These are phyloP conservation scores for Monilinia fructigena DNA, from an alignment of 2,329 filamentous ascomycete genomes.

Conservation along the genomic window DNA sequence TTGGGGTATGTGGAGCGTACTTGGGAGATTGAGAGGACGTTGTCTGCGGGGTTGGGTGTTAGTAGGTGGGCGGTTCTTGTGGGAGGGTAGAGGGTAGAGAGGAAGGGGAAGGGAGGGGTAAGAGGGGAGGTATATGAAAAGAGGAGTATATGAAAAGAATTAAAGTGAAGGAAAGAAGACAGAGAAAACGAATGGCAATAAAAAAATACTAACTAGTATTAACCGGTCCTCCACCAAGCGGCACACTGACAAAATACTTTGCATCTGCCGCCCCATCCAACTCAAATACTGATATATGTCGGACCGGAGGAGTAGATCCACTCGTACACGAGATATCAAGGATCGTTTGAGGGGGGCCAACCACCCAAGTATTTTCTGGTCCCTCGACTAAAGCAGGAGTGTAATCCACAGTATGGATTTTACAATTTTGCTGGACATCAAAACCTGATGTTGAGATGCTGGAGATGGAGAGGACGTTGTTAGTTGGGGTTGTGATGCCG, in stretches of 20 bases:
- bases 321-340: slow-evolving; percentile 30
- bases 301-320: background rate
- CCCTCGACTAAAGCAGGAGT: slow-evolving; percentile 31
- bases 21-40: slow-evolving; percentile 34
- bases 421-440: slow-evolving; percentile 24
- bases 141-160: background rate
- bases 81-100: background rate
- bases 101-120: background rate
- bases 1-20: slow-evolving; percentile 26
- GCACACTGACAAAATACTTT: slow-evolving; percentile 31
- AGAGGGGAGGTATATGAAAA: background rate
- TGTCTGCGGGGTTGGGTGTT: slow-evolving; percentile 24
- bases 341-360: slow-evolving; percentile 36
- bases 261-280: slow-evolving; percentile 35
- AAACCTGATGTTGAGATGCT: slow-evolving; percentile 27
- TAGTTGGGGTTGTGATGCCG: slow-evolving; percentile 24
- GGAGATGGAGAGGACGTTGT: slow-evolving; percentile 25
- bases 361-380: slow-evolving; percentile 30
- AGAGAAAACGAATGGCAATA: background rate
- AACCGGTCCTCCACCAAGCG: slow-evolving; percentile 30
- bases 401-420: slow-evolving; percentile 33
- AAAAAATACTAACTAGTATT: slow-evolving; percentile 27
- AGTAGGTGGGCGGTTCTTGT: background rate
- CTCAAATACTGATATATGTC: slow-evolving; percentile 30
- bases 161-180: background rate